Conservation (phyloP, 2,329 filamentous ascomycete genomes). For the Pseudopyricularia javanii region DNA sequence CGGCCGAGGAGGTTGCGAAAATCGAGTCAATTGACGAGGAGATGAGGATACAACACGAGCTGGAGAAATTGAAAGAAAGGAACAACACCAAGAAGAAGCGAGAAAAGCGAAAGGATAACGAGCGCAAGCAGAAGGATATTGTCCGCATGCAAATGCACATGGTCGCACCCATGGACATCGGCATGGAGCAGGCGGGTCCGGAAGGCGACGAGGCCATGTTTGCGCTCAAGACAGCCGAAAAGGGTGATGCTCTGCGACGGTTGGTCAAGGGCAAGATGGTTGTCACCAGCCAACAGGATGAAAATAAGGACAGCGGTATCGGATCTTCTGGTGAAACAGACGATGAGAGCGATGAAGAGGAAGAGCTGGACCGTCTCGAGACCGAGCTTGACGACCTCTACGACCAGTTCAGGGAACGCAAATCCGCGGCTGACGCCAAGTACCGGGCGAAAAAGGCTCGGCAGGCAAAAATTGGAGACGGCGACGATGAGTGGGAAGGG, state of each 20-base stretch:
- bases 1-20: constrained; percentile 62
- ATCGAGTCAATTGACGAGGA: constrained; percentile 93
- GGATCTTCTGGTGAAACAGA: constrained; percentile 42
- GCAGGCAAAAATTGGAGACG: constrained; percentile 44
- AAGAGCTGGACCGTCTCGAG: constrained; percentile 57
- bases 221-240: constrained; percentile 68
- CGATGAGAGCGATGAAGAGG: constrained; percentile 62
- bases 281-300: constrained; percentile 43
- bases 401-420: constrained; percentile 68
- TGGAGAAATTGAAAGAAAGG: constrained; percentile 71
- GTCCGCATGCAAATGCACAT: constrained; percentile 97
- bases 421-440: constrained; percentile 72
- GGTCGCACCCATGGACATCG: constrained; percentile 90
- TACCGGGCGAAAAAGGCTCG: constrained; percentile 81
- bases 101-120: constrained; percentile 77
- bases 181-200: constrained; percentile 73
- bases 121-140: constrained; percentile 87
- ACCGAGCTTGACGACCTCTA: constrained; percentile 81
- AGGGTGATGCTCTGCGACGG: constrained; percentile 55
- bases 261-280: constrained; percentile 72
- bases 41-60: constrained; percentile 74
- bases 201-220: constrained; percentile 78
- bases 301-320: constrained; percentile 45
- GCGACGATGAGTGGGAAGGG: constrained; percentile 87
- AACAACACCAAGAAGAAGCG: constrained; percentile 68